Base-by-base conservation (phyloP, 306 rosid genomes). In the Castanea crenata region DNA sequence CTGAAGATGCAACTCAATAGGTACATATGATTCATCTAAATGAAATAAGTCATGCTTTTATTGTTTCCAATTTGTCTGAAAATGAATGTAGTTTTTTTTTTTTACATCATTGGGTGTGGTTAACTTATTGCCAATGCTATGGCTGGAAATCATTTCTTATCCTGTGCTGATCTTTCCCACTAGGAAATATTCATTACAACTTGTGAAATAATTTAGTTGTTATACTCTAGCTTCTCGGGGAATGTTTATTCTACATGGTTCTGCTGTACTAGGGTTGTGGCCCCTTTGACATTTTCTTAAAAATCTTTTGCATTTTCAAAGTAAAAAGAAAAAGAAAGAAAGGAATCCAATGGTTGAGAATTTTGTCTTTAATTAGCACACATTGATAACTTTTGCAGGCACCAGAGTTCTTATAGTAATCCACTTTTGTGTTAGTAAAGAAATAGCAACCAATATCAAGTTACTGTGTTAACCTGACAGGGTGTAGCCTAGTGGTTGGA, bases 1-100 rank as follows among this genome's bases (percentile, higher is more conserved):
- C 90, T 74, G 91, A 84, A 78, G 98, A 93, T 87, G 61, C 94
- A 67, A 82, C 90, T 71, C 94, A 86, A 54, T 93, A 91, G 87
- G 91, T 76, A 76, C 64, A 49, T 74, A 64, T 49, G 8, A 29
- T 31, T 68, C 31, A 51, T 52, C 55, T 44, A 35, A 5, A 29
- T 14, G 44, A 25, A 74, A 44, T 29, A 9, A 68, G 27, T 34
- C 44, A 67, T 34, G 52, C 52, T 68, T 19, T 68, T 34, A 5
- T n/a, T 23, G n/a, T 68, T 34, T 68, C 6, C 51, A 35, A 3
- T 68, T 35, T 34, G 14, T 7, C 12, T 68, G 54, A n/a, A 64
- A 68, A 35, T 35, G 54, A 35, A 10, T 35, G 16, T 4, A 10
- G 25, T 35, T 67, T 25, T 67, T 23, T 23, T 23, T 23, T 67